A percentile compares a stretch with the other conserved stretches of the same genome.
Evolutionary conservation across 1,284 basidiomycete species (phyloP).

Genomic region (Trichosporon inkin): DNA sequence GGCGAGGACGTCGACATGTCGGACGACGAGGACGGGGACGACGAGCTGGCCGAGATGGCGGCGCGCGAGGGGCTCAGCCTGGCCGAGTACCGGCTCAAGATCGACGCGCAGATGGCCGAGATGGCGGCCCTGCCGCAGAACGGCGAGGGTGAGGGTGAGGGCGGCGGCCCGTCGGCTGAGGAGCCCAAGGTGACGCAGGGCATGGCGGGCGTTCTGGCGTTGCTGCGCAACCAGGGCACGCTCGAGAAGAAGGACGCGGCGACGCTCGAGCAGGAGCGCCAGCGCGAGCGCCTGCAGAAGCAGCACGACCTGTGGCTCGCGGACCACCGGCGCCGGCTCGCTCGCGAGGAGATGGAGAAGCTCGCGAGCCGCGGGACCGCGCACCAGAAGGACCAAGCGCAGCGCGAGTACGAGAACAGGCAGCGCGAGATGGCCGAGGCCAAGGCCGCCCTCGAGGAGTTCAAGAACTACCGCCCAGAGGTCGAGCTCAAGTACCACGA

Average conservation of each 20-base stretch:
- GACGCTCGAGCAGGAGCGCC: conserved; percentile 54
- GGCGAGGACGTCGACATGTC: conserved; percentile 57
- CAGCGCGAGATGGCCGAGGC: conserved; percentile 87
- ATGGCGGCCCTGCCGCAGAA: conserved; percentile 54
- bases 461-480: conserved; percentile 93
- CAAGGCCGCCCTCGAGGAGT: conserved; percentile 72
- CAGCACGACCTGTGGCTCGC: conserved; percentile 88
- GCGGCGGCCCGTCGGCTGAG: conserved; percentile 55
- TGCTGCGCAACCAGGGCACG: conserved; percentile 89
- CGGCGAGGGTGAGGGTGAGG: conserved; percentile 31
- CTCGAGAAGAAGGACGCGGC: conserved; percentile 65
- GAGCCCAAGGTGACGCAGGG: conserved; percentile 74
- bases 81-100: conserved; percentile 48
- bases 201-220: conserved; percentile 79
- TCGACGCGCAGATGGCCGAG: conserved; percentile 52
- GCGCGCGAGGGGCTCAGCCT: conserved; percentile 48
- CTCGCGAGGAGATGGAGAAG: conserved; percentile 74
- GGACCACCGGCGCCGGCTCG: conserved; percentile 69
- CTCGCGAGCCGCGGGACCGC: conserved; percentile 64
- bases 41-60: conserved; percentile 48
- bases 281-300: conserved; percentile 61
- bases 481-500: conserved; percentile 96
- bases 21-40: conserved; percentile 70
- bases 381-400: conserved; percentile 79
- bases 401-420: conserved; percentile 90